These are phyloP conservation scores for Penicillium odoratum DNA, from an alignment of 495 filamentous ascomycete species.

Conservation along the genomic window DNA sequence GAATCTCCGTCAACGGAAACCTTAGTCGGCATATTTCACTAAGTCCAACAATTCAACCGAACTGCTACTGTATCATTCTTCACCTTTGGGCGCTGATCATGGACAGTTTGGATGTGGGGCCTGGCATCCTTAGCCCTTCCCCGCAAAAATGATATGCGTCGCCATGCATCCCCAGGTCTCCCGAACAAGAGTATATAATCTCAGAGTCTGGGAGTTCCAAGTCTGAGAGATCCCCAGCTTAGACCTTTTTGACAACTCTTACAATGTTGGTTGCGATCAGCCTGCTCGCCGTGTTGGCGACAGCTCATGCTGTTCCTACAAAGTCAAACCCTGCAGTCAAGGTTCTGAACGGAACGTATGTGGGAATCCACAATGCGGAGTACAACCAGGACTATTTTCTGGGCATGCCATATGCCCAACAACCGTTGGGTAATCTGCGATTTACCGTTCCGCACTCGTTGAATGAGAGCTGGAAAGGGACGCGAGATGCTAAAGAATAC, in stretches of 20 bases:
- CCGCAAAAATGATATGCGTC: conserved; percentile 1
- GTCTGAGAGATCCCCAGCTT: not conserved
- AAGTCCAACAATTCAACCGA: not conserved
- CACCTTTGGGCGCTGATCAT: conserved; percentile 15
- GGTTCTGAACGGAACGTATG: conserved; percentile 42
- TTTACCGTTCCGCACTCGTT: conserved; percentile 48
- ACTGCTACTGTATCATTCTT: not conserved
- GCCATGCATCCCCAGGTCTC: conserved; percentile 5
- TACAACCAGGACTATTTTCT: conserved; percentile 49
- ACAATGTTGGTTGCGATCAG: conserved; percentile 17
- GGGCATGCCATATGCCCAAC: conserved; percentile 50
- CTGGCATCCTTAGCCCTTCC: conserved; percentile 3
- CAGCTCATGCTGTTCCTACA: conserved; percentile 16
- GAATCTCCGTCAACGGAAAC: not conserved
- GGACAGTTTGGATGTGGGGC: conserved; percentile 16
- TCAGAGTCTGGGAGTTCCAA: not conserved
- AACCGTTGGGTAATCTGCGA: conserved; percentile 44
- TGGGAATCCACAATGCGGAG: conserved; percentile 31
- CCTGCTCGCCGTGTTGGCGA: conserved; percentile 15
- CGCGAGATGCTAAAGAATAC: conserved; percentile 47
- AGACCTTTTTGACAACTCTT: not conserved
- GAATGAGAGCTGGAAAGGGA: conserved; percentile 41
- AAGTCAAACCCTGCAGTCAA: conserved; percentile 17
- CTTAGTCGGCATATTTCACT: not conserved
- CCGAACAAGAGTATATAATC: not conserved